Base-by-base conservation (phyloP, 306 rosid species). In the Casuarina cunninghamiana region DNA sequence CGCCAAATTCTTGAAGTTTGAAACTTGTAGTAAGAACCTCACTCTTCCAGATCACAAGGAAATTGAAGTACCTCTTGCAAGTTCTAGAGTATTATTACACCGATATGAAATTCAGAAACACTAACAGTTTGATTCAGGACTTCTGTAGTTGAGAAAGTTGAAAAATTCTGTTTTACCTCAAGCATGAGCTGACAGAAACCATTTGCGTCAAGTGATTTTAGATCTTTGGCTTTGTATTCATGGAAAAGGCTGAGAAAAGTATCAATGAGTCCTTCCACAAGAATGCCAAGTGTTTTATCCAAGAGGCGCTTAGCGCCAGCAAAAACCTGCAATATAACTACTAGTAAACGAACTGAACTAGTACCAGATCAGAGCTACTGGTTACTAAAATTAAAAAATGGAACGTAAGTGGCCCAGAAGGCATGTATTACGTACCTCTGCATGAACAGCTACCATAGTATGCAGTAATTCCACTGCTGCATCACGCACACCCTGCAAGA, bases 171-270 rank as follows among this genome's bases (percentile, higher is more conserved):
- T 81, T 75, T 80, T 86, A 96, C 99, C 97, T 96, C 99, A 46
- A 96, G 93, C 97, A 91, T 96, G 77, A 96, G 94, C 85, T 96
- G 99, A 84, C 98, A 91, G 82, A 96, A 96, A 72, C 98, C 98
- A 85, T 91, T 90, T 71, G 93, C 79, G 77, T 96, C 99, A 15
- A 93, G 94, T 46, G 82, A 86, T 82, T 89, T 86, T 39, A 96
- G 91, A 81, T 96, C 97, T 38, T 66, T 79, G 43, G 72, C 73
- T 84, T 89, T 89, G 79, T 90, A 87, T 85, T 96, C 99, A 65
- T 91, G 89, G 78, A 93, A 91, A 75, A 96, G 85, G 86, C 96
- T 93, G 84, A 96, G 93, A 61, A 96, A 90, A 5, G 98, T 96
- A 82, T 96, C 99, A 82, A 96, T 91, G 73, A 96, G 90, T 67